Conservation (phyloP, 148 eudicot genomes). For the Dysphania ambrosioides region DNA sequence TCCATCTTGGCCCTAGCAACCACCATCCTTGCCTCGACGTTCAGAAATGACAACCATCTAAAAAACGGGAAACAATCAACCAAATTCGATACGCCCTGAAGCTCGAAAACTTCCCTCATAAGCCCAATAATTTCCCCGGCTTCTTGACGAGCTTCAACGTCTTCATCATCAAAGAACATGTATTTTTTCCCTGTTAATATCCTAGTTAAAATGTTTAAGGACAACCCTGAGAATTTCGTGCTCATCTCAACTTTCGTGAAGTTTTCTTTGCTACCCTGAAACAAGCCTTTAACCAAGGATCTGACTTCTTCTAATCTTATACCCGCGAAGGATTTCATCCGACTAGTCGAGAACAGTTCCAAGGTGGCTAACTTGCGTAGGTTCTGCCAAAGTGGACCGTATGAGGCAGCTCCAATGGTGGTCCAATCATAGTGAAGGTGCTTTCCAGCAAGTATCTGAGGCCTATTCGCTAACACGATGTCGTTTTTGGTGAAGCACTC, state of each 20-base stretch:
- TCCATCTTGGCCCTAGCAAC: slow-evolving; percentile 20
- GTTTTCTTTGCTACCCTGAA: background rate
- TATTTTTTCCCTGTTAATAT: slow-evolving; percentile 42
- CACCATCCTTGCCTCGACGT: slow-evolving; percentile 32
- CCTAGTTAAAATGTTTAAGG: slow-evolving; percentile 35
- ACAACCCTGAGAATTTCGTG: slow-evolving; percentile 28
- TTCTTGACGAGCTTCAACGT: background rate
- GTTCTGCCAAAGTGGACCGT: slow-evolving; percentile 32
- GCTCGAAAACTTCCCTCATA: slow-evolving; percentile 21
- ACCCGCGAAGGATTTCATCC: background rate
- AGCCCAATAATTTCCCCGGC: slow-evolving; percentile 17
- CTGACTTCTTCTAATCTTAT: slow-evolving; percentile 33
- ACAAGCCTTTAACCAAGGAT: slow-evolving; percentile 20
- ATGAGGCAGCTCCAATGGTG: slow-evolving; percentile 20
- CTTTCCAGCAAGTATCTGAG: slow-evolving; percentile 20
- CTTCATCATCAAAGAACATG: slow-evolving; percentile 16
- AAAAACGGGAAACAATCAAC: slow-evolving; percentile 37
- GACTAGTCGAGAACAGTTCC: slow-evolving; percentile 15
- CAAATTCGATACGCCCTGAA: slow-evolving; percentile 17
- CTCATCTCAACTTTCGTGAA: slow-evolving; percentile 31
- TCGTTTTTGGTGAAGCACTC: slow-evolving; percentile 34
- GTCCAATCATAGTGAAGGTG: slow-evolving; percentile 26
- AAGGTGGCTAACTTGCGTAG: slow-evolving; percentile 23
- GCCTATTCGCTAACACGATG: slow-evolving; percentile 27
- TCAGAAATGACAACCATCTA: slow-evolving; percentile 28